Evolutionary conservation across 805 yeast genomes (phyloP).

Genomic region (Candida hispaniensis): DNA sequence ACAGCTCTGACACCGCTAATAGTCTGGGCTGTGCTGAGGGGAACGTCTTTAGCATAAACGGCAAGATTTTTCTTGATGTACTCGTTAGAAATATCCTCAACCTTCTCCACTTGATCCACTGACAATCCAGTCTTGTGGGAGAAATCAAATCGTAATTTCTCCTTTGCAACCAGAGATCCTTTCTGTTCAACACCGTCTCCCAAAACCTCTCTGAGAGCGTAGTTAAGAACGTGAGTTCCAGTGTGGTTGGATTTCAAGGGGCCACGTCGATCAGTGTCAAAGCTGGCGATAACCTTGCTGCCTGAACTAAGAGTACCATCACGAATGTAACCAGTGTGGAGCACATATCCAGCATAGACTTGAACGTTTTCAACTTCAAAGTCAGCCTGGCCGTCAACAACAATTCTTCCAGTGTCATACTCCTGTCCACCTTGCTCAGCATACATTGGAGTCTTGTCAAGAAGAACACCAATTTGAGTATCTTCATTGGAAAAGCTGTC

Average conservation of each 20-base stretch:
- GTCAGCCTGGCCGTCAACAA: constrained; percentile 77
- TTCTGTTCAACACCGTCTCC: constrained; percentile 89
- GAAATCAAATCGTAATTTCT: constrained; percentile 91
- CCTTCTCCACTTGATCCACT: constrained; percentile 56
- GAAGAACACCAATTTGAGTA: constrained; percentile 63
- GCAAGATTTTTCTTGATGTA: constrained; percentile 57
- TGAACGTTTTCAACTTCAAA: constrained; percentile 89
- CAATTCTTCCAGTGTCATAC: constrained; percentile 85
- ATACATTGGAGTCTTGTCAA: constrained; percentile 88
- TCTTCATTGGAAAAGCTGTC: constrained; percentile 34
- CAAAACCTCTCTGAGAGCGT: constrained; percentile 71
- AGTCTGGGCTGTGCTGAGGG: constrained; percentile 57
- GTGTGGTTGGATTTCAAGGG: constrained; percentile 97
- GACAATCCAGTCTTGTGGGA: constrained; percentile 81
- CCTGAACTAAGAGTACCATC: constrained; percentile 67
- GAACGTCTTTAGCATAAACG: constrained; percentile 78
- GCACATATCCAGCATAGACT: constrained; percentile 83
- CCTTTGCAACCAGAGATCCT: constrained; percentile 94
- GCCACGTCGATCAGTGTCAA: constrained; percentile 88
- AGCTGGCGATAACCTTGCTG: constrained; percentile 70
- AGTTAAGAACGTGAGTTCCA: constrained; percentile 91
- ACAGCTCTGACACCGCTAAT: constrained; percentile 91
- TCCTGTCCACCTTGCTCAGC: constrained; percentile 99
- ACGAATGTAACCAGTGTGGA: constrained; percentile 78
- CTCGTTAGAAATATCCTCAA: constrained; percentile 64